Percentiles rank a stretch among this genome's conserved stretches.
phyloP scores from a whole-genome alignment of 176 grass and related monocot genomes.

The Ananas comosus region DNA sequence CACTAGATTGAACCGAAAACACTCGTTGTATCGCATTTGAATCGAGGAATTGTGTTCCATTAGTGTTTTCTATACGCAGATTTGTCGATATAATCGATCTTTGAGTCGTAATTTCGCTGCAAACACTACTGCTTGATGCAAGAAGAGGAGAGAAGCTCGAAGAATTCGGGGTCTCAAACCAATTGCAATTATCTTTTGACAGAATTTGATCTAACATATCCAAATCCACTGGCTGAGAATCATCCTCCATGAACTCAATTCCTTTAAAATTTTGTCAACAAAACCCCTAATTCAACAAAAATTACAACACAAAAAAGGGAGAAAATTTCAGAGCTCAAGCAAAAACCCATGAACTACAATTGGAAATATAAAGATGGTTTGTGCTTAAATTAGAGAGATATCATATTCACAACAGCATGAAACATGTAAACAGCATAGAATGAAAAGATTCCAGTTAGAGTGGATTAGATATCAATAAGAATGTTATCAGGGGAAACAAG shows the following conservation, averaged over 20 bases:
- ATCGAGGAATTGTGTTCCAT: conserved; percentile 1
- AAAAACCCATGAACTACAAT: no score
- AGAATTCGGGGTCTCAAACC: conserved; percentile 43
- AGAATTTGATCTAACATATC: conserved; percentile 84
- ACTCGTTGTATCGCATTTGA: not conserved
- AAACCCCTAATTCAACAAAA: conserved; percentile 31
- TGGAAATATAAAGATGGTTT: no score
- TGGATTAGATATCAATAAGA: conserved; percentile 16
- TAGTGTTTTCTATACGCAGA: not conserved
- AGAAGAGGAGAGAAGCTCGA: conserved; percentile 34
- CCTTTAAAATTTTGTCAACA: conserved; percentile 46
- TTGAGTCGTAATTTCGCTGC: not conserved
- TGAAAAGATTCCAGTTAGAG: not conserved
- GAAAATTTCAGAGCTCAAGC: no score
- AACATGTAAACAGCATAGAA: no score
- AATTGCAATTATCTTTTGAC: conserved; percentile 46
- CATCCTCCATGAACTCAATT: conserved; percentile 54
- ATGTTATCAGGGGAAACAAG: not conserved
- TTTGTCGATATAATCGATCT: not conserved
- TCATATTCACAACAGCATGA: no score
- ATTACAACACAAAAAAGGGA: conserved; percentile 14
- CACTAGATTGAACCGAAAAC: not conserved
- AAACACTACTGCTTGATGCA: conserved; percentile 18
- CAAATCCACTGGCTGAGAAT: conserved; percentile 43
- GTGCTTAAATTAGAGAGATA: no score